A percentile compares a stretch with the other conserved stretches of the same genome.
phyloP scores from a whole-genome alignment of 1,284 basidiomycete species.

The Quambalaria eucalypti region DNA sequence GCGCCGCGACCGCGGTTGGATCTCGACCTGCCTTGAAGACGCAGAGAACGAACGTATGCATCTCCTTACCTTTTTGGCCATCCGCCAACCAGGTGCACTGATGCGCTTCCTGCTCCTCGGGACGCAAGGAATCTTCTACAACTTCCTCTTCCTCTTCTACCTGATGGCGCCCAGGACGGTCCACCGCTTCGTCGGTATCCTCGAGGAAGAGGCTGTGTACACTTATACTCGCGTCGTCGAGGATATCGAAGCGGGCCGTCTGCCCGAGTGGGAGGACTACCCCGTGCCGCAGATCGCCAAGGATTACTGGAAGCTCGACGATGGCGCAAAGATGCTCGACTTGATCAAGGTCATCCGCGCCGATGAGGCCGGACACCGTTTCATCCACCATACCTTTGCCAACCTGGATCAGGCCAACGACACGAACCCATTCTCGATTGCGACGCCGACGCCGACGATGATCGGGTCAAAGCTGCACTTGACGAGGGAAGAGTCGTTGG shows the following conservation, averaged over 20 bases:
- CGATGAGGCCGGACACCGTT: conserved; percentile 58
- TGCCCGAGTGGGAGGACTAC: conserved; percentile 68
- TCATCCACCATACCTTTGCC: conserved; percentile 34
- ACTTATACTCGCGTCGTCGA: conserved; percentile 71
- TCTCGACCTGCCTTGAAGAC: conserved; percentile 34
- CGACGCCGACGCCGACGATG: conserved; percentile 18
- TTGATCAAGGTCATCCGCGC: conserved; percentile 81
- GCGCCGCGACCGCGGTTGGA: conserved; percentile 34
- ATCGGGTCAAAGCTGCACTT: conserved; percentile 20
- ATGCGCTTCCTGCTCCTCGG: conserved; percentile 73
- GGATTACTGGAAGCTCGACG: conserved; percentile 73
- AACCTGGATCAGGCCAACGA: conserved; percentile 16
- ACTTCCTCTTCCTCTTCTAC: conserved; percentile 57
- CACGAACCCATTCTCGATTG: conserved; percentile 27
- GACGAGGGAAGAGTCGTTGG: conserved; percentile 26
- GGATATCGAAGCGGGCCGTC: conserved; percentile 71
- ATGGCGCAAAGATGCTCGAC: conserved; percentile 68
- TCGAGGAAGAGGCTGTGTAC: conserved; percentile 88
- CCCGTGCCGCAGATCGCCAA: conserved; percentile 78
- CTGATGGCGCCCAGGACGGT: conserved; percentile 70
- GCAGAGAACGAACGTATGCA: conserved; percentile 38
- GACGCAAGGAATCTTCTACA: conserved; percentile 57
- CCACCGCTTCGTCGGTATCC: conserved; percentile 87
- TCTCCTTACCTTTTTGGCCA: conserved; percentile 12
- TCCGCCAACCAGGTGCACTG: conserved; percentile 59